These are phyloP conservation scores for Selenicereus undatus DNA, from an alignment of 148 eudicot genomes.

Conservation along the genomic window DNA sequence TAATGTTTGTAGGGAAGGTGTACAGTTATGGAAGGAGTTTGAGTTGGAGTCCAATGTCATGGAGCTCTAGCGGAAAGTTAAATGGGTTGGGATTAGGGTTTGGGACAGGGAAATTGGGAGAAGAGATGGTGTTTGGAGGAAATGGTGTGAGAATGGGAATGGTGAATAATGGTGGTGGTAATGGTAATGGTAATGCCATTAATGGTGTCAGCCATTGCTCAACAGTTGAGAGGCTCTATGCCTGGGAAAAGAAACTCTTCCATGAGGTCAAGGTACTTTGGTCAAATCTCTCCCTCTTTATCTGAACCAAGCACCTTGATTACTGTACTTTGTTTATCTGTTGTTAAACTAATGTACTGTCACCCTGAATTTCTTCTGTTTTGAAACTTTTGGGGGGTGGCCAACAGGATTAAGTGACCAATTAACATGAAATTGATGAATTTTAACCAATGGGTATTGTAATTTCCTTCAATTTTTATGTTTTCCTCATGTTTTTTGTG, in stretches of 20 bases:
- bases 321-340: neutral
- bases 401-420: neutral
- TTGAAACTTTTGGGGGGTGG: neutral
- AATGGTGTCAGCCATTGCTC: slow-evolving; percentile 53
- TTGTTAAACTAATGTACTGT: neutral
- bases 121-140: slow-evolving; percentile 31
- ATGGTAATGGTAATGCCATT: slow-evolving; percentile 16
- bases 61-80: slow-evolving; percentile 49
- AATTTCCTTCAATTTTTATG: neutral
- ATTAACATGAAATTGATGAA: neutral
- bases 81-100: slow-evolving; percentile 48
- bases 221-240: slow-evolving; percentile 82
- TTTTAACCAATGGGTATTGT: neutral
- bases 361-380: neutral
- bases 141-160: slow-evolving; percentile 21
- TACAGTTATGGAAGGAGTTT: slow-evolving; percentile 49
- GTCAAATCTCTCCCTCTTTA: neutral
- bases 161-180: slow-evolving; percentile 14
- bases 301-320: slow-evolving; percentile 6
- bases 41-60: slow-evolving; percentile 47
- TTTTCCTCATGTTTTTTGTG: neutral
- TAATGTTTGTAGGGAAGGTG: slow-evolving; percentile 38
- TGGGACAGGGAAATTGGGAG: slow-evolving; percentile 44
- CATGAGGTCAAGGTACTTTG: slow-evolving; percentile 76
- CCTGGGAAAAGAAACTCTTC: slow-evolving; percentile 95